Base-by-base conservation (phyloP, 192 early-diverging fungal species). In the Backusella tuberculispora region DNA sequence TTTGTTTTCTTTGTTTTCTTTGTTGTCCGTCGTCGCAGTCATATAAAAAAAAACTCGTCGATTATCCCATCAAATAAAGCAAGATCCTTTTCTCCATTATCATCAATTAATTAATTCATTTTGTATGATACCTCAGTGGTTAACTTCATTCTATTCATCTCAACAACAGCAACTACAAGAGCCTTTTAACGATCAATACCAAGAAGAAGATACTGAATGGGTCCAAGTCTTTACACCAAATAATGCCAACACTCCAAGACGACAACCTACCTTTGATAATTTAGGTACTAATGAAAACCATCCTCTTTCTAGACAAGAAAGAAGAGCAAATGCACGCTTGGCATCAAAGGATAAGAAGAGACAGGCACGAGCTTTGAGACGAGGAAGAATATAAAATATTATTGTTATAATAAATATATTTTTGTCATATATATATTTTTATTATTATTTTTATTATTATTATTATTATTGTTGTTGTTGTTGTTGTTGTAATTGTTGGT, bases 291-390 rank as follows among this genome's bases (percentile, higher is more conserved):
- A 34, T 34, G 29, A 53, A 24, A 47, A 70, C 7, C 24, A 26
- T 17, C 21, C 19, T 2, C 53, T 41, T 73, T 75, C 74, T 45
- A 66, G 74, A 43, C 74, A 75, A 42, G 74, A 75, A 45, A 63
- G 66, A 24, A 63, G 74, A 44, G 29, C 45, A 15, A 66, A 75
- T 15, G 74, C 64, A 13, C 74, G 74, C 6, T 65, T 68, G 15
- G 45, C 46, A 34, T 21, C 50, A 9, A 75, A 75, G 38, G 74
- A 75, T 17, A 75, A 75, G 40, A 75, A 68, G 63, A 43, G 47
- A 37, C 74, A 75, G 21, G 63, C 43, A 6, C 44, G 74, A 29
- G 44, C 64, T 24, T 73, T 60, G 13, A 73, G 53, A 41, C 19
- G n/a, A 13, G 71, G 53, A 24, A 73, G 26, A 14, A 21, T 38